phyloP scores from a whole-genome alignment of 331 rosid species.

The Rhamnella rubrinervis region DNA sequence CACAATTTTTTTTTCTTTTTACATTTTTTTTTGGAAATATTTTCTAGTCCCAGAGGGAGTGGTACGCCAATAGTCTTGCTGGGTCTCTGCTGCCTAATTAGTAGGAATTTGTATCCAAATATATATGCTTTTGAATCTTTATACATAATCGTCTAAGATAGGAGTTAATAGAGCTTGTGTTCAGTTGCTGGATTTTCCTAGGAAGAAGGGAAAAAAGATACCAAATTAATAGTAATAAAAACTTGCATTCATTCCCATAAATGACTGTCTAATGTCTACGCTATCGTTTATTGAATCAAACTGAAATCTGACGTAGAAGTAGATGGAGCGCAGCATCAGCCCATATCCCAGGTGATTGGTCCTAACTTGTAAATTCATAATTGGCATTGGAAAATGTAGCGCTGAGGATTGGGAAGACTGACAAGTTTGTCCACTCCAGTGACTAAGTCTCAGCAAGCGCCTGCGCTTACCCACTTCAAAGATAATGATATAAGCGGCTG shows the following conservation, averaged over 20 bases:
- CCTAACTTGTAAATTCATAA: neutral
- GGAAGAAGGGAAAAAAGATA: neutral
- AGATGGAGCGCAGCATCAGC: neutral
- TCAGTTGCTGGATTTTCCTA: slow-evolving; percentile 2
- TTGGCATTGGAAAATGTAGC: slow-evolving; percentile 4
- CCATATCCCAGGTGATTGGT: neutral
- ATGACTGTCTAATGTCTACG: no score
- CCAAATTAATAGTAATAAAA: no score
- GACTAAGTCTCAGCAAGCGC: no score
- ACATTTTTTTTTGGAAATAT: slow-evolving; percentile 34
- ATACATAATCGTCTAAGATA: slow-evolving; percentile 44
- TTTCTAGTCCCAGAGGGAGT: slow-evolving; percentile 32
- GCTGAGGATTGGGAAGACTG: neutral
- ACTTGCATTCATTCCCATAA: slow-evolving; percentile 21
- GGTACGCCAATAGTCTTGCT: slow-evolving; percentile 31
- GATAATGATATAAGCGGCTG: no score
- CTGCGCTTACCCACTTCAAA: no score
- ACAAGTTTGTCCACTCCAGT: no score
- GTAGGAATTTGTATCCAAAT: slow-evolving; percentile 47
- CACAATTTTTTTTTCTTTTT: slow-evolving; percentile 23
- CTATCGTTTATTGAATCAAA: neutral
- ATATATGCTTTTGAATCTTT: slow-evolving; percentile 29
- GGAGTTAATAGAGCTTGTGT: slow-evolving; percentile 41
- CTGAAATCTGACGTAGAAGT: neutral
- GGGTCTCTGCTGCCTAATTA: slow-evolving; percentile 26